Evolutionary conservation across 2,329 filamentous ascomycete genomes (phyloP).

Genomic region (Ampelomyces quisqualis): DNA sequence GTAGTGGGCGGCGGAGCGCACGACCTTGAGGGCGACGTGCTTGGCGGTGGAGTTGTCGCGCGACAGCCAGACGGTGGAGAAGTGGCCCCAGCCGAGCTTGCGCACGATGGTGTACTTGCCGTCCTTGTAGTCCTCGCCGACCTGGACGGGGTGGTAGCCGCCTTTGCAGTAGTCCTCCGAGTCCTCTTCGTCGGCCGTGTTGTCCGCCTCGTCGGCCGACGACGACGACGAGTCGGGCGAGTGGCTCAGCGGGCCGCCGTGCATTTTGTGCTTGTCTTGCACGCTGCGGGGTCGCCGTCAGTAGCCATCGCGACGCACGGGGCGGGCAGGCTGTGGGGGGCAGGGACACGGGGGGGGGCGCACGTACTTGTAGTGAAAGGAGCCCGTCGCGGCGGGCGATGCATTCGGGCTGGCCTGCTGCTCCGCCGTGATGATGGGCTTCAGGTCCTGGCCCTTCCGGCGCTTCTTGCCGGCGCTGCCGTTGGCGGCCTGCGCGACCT

Average conservation of each 20-base stretch:
- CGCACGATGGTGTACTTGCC: slow-evolving; percentile 94
- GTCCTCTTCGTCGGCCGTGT: slow-evolving; percentile 96
- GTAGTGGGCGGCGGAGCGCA: slow-evolving; percentile 96
- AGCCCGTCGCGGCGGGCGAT: slow-evolving; percentile 43
- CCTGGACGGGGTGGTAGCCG: slow-evolving; percentile 91
- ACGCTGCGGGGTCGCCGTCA: slow-evolving; percentile 31
- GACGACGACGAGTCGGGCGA: slow-evolving; percentile 78
- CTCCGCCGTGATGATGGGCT: slow-evolving; percentile 75
- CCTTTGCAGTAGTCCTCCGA: slow-evolving; percentile 99
- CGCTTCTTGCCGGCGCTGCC: slow-evolving; percentile 67
- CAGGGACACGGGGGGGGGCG: neutral
- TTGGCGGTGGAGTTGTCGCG: slow-evolving; percentile 84
- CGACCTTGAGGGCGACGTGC: slow-evolving; percentile 96
- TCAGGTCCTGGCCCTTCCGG: slow-evolving; percentile 69
- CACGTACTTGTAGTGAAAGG: slow-evolving; percentile 47
- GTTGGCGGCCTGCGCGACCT: slow-evolving; percentile 60
- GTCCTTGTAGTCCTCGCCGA: slow-evolving; percentile 97
- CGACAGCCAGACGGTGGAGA: slow-evolving; percentile 90
- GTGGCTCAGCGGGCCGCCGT: slow-evolving; percentile 62
- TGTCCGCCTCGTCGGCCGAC: slow-evolving; percentile 78
- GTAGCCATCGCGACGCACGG: neutral
- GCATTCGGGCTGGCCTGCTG: slow-evolving; percentile 50
- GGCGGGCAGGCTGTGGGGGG: neutral
- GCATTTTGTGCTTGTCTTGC: slow-evolving; percentile 54
- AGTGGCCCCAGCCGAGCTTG: slow-evolving; percentile 97